phyloP scores from a whole-genome alignment of 257 asterid genomes.

The Haberlea rhodopensis region DNA sequence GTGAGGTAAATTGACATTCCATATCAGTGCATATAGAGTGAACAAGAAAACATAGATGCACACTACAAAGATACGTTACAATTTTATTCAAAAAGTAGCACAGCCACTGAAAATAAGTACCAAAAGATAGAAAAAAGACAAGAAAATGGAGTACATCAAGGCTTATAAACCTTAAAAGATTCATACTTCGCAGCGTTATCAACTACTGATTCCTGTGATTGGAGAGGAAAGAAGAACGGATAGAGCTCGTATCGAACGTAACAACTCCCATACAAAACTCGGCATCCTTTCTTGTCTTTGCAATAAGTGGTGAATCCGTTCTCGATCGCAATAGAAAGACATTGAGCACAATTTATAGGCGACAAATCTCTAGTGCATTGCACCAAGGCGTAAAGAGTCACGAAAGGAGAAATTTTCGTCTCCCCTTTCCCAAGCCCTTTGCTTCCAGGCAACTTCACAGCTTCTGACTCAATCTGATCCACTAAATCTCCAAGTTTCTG shows the following conservation, averaged over 20 bases:
- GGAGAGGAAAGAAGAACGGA: slow-evolving; percentile 73
- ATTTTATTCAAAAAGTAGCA: not conserved
- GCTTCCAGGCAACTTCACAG: slow-evolving; percentile 36
- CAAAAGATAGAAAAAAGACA: not conserved
- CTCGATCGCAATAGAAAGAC: slow-evolving; percentile 55
- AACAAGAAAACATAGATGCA: no score
- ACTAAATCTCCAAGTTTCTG: slow-evolving; percentile 32
- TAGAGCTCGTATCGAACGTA: slow-evolving; percentile 65
- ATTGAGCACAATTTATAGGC: slow-evolving; percentile 49
- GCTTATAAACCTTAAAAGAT: slow-evolving; percentile 13
- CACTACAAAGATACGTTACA: no score
- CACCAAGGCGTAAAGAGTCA: slow-evolving; percentile 55
- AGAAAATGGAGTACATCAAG: slow-evolving; percentile 1
- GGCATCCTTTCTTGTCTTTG: slow-evolving; percentile 54
- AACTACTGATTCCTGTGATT: slow-evolving; percentile 22
- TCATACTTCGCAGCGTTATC: slow-evolving; percentile 8
- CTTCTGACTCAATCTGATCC: slow-evolving; percentile 40
- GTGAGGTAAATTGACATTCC: no score
- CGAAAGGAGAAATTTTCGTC: slow-evolving; percentile 33
- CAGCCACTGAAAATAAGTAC: not conserved
- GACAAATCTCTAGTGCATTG: slow-evolving; percentile 78
- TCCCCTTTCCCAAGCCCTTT: slow-evolving; percentile 63
- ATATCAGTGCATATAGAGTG: no score
- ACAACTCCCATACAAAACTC: slow-evolving; percentile 61
- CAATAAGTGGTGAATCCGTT: slow-evolving; percentile 42